Base-by-base conservation (phyloP, 2,329 filamentous ascomycete genomes). In the Mycosphaerella sp. region DNA sequence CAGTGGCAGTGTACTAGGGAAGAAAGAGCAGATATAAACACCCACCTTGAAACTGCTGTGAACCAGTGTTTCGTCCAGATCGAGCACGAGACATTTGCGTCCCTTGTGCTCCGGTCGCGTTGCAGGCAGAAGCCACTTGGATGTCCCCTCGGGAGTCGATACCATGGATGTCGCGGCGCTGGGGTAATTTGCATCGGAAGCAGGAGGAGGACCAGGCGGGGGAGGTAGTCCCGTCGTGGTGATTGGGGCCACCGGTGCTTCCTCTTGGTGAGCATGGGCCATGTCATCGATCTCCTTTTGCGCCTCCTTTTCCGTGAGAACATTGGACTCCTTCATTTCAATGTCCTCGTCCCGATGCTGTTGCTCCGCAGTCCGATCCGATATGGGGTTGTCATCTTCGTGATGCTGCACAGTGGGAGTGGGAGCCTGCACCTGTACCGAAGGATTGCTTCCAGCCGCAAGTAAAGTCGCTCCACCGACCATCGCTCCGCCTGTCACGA, bases 21-120 rank as follows among this genome's bases (percentile, higher is more conserved):
- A 10, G 41, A 3, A 26, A 32, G 23, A 29, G 11, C 51, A n/a
- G 23, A 11, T 51, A 32, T 51, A 32, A 26, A 17, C 21, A 51
- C 76, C 63, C 73, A 95, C 92, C 82, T 98, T 98, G 75, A 98
- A 98, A 64, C 93, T 97, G 72, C 93, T 97, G 75, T 98, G 93
- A 23, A 98, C 93, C 49, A 98, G 75, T 1, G 93, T 98, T 72
- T 98, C 93, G 64, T 98, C 93, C 57, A 98, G 76, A 75, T 98
- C 93, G 44, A 98, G 79, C 14, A 98, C 92, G 40, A 98, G 76
- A 66, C 93, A 98, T 72, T 98, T 98, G 68, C 88, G 85, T 29
- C 90, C 89, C 71, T 86, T 84, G 65, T 93, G 83, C 63, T 88
- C 85, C 26, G 89, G 85, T 40, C 84, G 78, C 61, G 92, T 81